A percentile compares a stretch with the other conserved stretches of the same genome.
Conservation (phyloP, 2,329 filamentous ascomycete genomes). For the Akanthomyces dipterigenus region DNA sequence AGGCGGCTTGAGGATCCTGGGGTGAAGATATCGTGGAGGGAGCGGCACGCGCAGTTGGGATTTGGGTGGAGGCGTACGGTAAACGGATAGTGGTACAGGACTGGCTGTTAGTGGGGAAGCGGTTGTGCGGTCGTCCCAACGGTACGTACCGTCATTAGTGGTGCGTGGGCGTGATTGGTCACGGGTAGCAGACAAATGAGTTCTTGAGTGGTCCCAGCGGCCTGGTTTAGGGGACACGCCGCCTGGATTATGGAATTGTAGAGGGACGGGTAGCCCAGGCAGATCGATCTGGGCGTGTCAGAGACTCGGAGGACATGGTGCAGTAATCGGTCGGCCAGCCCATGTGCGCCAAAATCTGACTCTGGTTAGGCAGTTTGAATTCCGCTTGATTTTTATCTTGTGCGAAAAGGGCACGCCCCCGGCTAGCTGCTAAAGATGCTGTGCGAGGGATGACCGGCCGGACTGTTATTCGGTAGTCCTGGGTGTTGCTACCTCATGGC, state of each 20-base stretch:
- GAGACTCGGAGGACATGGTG: neutral
- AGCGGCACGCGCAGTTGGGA: conserved; percentile 10
- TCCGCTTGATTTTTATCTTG: no score
- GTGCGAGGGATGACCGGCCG: neutral
- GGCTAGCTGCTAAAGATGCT: neutral
- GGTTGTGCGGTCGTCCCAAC: neutral
- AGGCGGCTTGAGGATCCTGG: neutral
- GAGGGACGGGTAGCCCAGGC: neutral
- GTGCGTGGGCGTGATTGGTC: neutral
- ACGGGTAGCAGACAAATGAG: neutral
- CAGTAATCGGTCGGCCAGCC: neutral
- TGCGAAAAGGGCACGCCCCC: no score
- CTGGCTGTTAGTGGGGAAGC: neutral
- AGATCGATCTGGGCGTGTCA: conserved; percentile 3
- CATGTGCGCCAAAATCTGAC: neutral
- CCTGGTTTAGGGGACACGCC: neutral
- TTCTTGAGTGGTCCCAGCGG: no score
- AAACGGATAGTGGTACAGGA: neutral
- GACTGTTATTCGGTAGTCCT: neutral
- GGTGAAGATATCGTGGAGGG: conserved; percentile 10
- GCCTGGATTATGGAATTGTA: no score
- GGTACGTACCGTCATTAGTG: neutral
- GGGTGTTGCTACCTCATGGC: neutral
- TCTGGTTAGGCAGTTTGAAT: no score
- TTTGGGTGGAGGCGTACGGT: conserved; percentile 3